Percentiles rank a stretch among this genome's conserved stretches.
phyloP scores from a whole-genome alignment of 1,284 basidiomycete genomes.

The Fomitopsis pinicola region DNA sequence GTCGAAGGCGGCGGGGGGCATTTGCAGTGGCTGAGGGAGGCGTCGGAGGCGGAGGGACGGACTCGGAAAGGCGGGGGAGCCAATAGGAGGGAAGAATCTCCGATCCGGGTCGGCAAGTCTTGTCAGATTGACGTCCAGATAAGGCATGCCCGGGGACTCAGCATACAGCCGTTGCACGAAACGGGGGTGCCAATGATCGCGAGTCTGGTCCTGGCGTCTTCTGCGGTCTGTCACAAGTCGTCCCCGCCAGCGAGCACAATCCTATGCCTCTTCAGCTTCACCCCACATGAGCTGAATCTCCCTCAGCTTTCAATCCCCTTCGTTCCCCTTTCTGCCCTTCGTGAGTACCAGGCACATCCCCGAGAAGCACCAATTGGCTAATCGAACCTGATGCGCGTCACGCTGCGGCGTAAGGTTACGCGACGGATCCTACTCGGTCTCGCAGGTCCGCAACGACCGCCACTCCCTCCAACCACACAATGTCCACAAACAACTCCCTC shows the following conservation, averaged over 20 bases:
- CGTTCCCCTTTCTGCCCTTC: not conserved
- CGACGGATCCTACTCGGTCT: not conserved
- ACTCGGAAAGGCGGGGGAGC: too few species aligned
- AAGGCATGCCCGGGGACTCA: not conserved
- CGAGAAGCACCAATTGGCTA: not conserved
- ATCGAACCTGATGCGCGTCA: not conserved
- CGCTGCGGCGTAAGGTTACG: not conserved
- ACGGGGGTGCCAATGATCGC: not conserved
- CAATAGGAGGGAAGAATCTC: not conserved
- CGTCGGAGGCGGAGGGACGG: not conserved
- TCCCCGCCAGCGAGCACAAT: not conserved
- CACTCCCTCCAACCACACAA: not conserved
- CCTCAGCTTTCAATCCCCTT: not conserved
- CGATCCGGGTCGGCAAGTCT: not conserved
- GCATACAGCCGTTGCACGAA: not conserved
- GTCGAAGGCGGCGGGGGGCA: too few species aligned
- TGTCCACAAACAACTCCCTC: constrained; percentile 19
- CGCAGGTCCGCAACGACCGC: not conserved
- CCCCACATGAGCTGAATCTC: not conserved
- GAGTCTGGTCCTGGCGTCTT: not conserved
- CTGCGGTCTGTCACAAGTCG: not conserved
- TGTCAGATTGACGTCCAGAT: not conserved
- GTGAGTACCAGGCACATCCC: not conserved
- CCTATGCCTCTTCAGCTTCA: not conserved
- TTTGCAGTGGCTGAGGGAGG: not conserved